These are phyloP conservation scores for Tetragonia tetragonoides DNA, from an alignment of 148 eudicot species.

Conservation along the genomic window DNA sequence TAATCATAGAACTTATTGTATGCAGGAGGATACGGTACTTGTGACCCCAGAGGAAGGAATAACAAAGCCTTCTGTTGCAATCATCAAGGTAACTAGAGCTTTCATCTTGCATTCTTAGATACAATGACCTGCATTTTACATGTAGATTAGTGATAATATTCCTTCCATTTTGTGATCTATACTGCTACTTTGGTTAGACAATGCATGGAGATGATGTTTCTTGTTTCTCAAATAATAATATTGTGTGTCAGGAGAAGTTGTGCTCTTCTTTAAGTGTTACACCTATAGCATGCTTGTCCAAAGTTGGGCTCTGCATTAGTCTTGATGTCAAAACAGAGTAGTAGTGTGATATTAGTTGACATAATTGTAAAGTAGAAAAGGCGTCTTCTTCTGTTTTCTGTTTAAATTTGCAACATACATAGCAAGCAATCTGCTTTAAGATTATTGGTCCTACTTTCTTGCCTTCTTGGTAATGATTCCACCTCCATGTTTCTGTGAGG, in stretches of 20 bases:
- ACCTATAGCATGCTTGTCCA: too few relatives aligned
- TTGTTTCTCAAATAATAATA: neutral
- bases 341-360: too few relatives aligned
- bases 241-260: neutral
- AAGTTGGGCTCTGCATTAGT: too few relatives aligned
- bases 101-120: neutral
- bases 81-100: constrained; percentile 59
- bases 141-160: neutral
- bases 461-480: neutral
- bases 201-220: neutral
- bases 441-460: neutral
- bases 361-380: too few relatives aligned
- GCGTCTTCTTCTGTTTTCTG: too few relatives aligned
- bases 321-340: too few relatives aligned
- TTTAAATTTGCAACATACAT: too few relatives aligned
- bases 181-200: neutral
- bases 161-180: neutral
- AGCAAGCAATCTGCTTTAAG: too few relatives aligned
- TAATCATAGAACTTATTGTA: constrained; percentile 2
- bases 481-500: neutral
- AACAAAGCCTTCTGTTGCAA: constrained; percentile 83
- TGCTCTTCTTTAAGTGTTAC: too few relatives aligned
- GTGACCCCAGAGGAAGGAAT: constrained; percentile 61
- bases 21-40: constrained; percentile 91
- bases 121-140: neutral